phyloP scores from a whole-genome alignment of 2,329 filamentous ascomycete genomes.

The Hypoxylon sp. region DNA sequence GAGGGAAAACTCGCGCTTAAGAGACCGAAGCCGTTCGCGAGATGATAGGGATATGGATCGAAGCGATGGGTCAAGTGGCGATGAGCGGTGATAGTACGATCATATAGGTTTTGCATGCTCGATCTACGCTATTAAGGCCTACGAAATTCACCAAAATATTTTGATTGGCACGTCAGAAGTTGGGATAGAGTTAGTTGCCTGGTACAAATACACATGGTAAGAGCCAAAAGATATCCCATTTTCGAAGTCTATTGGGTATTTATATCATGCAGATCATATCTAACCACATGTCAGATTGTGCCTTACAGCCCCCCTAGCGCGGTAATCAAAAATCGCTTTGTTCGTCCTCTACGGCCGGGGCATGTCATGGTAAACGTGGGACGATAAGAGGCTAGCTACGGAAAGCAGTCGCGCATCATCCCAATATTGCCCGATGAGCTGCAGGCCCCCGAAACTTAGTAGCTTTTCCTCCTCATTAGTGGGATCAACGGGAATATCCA shows the following conservation, averaged over 20 bases:
- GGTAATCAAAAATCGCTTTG: background rate
- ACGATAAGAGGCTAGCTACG: constrained; percentile 63
- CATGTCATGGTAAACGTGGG: constrained; percentile 27
- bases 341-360: background rate
- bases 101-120: constrained; percentile 1
- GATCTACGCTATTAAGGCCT: background rate
- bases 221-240: constrained; percentile 17
- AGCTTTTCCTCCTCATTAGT: constrained; percentile 55
- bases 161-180: constrained; percentile 2
- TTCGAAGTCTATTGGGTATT: constrained; percentile 38
- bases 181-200: background rate
- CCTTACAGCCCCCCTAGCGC: background rate
- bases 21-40: constrained; percentile 51
- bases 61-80: constrained; percentile 46
- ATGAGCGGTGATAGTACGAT: constrained; percentile 36
- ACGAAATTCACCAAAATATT: constrained; percentile 2
- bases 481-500: constrained; percentile 58
- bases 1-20: constrained; percentile 41
- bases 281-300: constrained; percentile 8
- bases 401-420: constrained; percentile 76
- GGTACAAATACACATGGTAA: constrained; percentile 16
- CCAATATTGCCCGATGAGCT: constrained; percentile 86
- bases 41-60: constrained; percentile 60
- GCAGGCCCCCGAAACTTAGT: constrained; percentile 71
- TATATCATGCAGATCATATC: constrained; percentile 26